Evolutionary conservation across 495 filamentous ascomycete species (phyloP), one percentile per base, ranked within the genome.

Genomic region (Hyphodiscus hymeniophilus): DNA sequence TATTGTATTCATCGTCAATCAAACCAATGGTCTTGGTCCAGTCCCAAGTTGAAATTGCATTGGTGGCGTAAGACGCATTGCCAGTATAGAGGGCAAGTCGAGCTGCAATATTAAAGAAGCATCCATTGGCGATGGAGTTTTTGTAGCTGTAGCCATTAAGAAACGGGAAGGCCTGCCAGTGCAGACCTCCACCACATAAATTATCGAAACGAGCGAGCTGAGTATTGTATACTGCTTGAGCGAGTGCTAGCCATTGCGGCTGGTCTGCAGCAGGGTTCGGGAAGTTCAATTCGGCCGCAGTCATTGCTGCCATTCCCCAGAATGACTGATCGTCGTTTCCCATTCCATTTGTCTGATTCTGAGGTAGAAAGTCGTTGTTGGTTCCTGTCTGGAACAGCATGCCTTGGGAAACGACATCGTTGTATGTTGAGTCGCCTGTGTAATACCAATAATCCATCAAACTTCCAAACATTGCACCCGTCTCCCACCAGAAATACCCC

Each of bases 31-130:
- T 57, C 17, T 55, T 54, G 10, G 77, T 70, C 88, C 88, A 94
- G 51, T 89, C 73, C 67, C 75, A 94, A 0, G 72, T 69, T 56
- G 73, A 78, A 16, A 73, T 70, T 6, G 88, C 88, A 82, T 76
- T 85, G 12, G 82, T 72, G 2, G 76, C 73, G 57, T 94, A 94
- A 0, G 83, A 88, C 45, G 74, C 54, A 54, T 94, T 91, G 7
- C 73, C 69, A 6, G 85, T 87, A 59, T 87, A 90, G 39, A 70
- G 73, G 0, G 82, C 84, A 45, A 94, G 67, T 6, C 88, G 77
- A 1, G 87, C 78, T 4, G 80, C 84, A 26, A 92, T 63, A 50
- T 91, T 79, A 68, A 94, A 90, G 66, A 90, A 87, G 43, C 80
- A 75, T 2, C 81, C 87, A 44, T 87, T 90, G 7, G 81, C 76